A percentile compares a stretch with the other conserved stretches of the same genome.
Evolutionary conservation across 768 basidiomycete genomes (phyloP).

Genomic region (Solioccasus polychromus): DNA sequence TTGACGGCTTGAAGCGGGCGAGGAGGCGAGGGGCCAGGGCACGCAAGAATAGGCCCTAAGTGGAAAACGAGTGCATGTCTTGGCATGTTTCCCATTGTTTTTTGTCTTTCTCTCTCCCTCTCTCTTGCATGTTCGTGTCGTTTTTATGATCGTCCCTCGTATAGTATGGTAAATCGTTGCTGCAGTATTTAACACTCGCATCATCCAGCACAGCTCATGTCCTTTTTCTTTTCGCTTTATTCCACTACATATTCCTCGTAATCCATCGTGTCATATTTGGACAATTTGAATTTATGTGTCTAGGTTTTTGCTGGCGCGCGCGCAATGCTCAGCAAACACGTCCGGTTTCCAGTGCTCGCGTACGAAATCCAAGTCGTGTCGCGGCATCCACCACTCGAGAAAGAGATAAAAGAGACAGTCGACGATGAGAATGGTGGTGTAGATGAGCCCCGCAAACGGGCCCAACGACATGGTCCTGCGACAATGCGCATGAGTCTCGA

Average conservation of each 20-base stretch:
- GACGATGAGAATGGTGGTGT: slow-evolving; percentile 83
- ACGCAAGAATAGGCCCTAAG: slow-evolving; percentile 20
- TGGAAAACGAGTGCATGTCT: background rate
- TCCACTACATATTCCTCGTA: background rate
- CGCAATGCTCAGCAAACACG: slow-evolving; percentile 19
- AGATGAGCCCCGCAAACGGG: slow-evolving; percentile 80
- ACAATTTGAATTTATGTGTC: background rate
- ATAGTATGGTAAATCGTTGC: too few relatives aligned
- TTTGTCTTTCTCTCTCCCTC: background rate
- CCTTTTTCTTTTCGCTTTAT: slow-evolving; percentile 14
- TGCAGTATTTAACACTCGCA: slow-evolving; percentile 3
- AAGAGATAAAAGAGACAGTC: slow-evolving; percentile 85
- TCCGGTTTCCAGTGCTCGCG: slow-evolving; percentile 55
- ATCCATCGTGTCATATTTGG: background rate
- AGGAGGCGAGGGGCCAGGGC: slow-evolving; percentile 18
- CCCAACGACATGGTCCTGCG: slow-evolving; percentile 74
- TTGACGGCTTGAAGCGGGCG: slow-evolving; percentile 22
- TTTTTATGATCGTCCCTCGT: too few relatives aligned
- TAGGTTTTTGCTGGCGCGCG: background rate
- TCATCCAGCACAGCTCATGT: slow-evolving; percentile 1
- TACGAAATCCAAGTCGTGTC: slow-evolving; percentile 75
- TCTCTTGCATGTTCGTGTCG: background rate
- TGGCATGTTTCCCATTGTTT: background rate
- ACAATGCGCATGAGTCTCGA: too few relatives aligned
- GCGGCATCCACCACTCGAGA: slow-evolving; percentile 82